Conservation (phyloP, 257 asterid species). For the Solanum chiquidenum region DNA sequence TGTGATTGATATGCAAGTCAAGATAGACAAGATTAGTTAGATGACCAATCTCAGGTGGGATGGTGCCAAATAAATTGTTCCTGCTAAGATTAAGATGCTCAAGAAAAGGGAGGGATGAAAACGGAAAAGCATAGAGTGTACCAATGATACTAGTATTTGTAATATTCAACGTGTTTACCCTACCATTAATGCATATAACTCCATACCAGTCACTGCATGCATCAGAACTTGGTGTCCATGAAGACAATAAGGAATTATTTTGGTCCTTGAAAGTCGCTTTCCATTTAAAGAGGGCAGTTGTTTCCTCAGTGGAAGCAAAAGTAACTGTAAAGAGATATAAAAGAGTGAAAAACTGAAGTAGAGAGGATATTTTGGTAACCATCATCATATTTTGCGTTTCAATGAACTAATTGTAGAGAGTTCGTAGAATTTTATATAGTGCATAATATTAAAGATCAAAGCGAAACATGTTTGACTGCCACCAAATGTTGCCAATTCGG, state of each 20-base stretch:
- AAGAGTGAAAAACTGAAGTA: background rate
- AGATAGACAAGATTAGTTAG: background rate
- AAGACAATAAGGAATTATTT: background rate
- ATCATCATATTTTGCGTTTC: background rate
- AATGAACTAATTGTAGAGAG: background rate
- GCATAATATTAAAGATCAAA: background rate
- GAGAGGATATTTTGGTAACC: background rate
- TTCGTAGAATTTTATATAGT: background rate
- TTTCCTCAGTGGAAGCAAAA: background rate
- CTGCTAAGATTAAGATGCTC: background rate
- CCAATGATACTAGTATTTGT: background rate
- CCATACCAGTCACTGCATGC: background rate
- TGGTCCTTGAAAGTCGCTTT: background rate
- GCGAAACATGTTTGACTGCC: background rate
- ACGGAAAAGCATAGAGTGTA: background rate
- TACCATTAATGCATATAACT: background rate
- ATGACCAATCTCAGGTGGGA: background rate
- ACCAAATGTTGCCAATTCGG: background rate
- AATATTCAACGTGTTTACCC: background rate
- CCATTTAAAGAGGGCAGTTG: background rate
- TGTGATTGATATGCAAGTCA: background rate
- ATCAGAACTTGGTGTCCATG: background rate
- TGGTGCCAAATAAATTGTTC: background rate
- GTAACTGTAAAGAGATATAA: background rate
- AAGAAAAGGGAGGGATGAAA: background rate